Evolutionary conservation across 805 yeast genomes (phyloP).

Genomic region (Sugiyamaella smithiae): DNA sequence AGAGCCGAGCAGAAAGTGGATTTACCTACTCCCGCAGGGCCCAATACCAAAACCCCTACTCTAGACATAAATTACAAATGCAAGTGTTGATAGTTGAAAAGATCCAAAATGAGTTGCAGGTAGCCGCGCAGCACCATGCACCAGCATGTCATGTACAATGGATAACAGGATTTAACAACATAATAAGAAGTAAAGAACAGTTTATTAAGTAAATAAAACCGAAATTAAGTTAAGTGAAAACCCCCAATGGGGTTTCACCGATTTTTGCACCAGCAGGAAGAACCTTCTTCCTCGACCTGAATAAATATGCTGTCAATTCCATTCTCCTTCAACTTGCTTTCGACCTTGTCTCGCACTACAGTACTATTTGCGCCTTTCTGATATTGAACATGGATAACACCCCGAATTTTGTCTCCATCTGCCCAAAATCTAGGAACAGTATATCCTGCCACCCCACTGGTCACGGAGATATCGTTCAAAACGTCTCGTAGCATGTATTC

Average conservation of each 20-base stretch:
- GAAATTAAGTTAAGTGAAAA: no score
- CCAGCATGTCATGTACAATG: no score
- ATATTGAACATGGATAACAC: slow-evolving; percentile 80
- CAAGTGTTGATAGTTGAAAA: no score
- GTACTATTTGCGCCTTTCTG: slow-evolving; percentile 61
- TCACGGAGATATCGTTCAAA: slow-evolving; percentile 61
- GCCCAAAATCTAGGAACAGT: slow-evolving; percentile 95
- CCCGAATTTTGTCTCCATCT: slow-evolving; percentile 50
- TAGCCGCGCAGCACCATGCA: no score
- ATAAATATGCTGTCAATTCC: slow-evolving; percentile 56
- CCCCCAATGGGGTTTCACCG: no score
- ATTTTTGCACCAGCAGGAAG: slow-evolving; percentile 62
- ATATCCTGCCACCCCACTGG: slow-evolving; percentile 80
- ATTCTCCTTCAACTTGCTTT: slow-evolving; percentile 47
- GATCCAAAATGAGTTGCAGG: no score
- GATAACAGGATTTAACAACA: not conserved
- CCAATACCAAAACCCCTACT: slow-evolving; percentile 89
- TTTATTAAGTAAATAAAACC: no score
- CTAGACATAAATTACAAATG: slow-evolving; percentile 66
- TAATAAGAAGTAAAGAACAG: no score
- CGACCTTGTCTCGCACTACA: slow-evolving; percentile 58
- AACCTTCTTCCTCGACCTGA: slow-evolving; percentile 64
- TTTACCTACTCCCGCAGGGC: slow-evolving; percentile 98
- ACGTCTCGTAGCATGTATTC: slow-evolving; percentile 63
- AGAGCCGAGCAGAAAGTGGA: slow-evolving; percentile 89